phyloP scores from a whole-genome alignment of 2,329 filamentous ascomycete genomes.

The Cryphonectria radicalis region DNA sequence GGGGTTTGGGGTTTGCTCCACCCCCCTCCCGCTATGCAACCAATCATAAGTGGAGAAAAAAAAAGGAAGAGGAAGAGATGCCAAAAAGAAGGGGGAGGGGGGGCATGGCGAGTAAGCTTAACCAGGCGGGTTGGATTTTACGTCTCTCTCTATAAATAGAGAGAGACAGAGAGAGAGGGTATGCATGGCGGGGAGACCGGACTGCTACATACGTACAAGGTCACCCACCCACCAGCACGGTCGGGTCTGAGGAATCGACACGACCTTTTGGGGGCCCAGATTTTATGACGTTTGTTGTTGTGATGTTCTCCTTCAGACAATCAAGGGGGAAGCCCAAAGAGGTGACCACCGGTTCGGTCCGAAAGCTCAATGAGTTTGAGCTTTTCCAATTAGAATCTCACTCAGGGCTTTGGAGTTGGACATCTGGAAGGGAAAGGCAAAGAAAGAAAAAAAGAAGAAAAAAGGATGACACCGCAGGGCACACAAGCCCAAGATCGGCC shows the following conservation, averaged over 20 bases:
- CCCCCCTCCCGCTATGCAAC: not conserved
- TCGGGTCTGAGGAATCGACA: not conserved
- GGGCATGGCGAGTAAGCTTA: not conserved
- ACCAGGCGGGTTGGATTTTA: not conserved
- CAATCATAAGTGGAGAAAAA: not conserved
- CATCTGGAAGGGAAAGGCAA: too few species aligned
- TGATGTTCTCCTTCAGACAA: not conserved
- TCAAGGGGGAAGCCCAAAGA: not conserved
- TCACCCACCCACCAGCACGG: not conserved
- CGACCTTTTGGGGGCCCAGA: too few species aligned
- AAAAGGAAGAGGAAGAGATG: not conserved
- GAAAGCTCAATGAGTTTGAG: not conserved
- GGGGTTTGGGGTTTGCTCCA: not conserved
- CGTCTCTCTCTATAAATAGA: conserved; percentile 2
- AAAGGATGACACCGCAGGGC: not conserved
- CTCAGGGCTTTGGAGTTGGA: too few species aligned
- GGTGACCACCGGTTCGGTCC: not conserved
- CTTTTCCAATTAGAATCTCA: not conserved
- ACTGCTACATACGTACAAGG: not conserved
- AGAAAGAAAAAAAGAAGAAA: too few species aligned
- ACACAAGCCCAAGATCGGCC: not conserved
- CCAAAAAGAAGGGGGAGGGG: not conserved
- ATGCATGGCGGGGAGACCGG: not conserved
- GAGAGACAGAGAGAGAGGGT: not conserved
- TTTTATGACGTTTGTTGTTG: not conserved